Evolutionary conservation across 2,329 filamentous ascomycete species (phyloP).

Genomic region (Cladorrhinum sp.): DNA sequence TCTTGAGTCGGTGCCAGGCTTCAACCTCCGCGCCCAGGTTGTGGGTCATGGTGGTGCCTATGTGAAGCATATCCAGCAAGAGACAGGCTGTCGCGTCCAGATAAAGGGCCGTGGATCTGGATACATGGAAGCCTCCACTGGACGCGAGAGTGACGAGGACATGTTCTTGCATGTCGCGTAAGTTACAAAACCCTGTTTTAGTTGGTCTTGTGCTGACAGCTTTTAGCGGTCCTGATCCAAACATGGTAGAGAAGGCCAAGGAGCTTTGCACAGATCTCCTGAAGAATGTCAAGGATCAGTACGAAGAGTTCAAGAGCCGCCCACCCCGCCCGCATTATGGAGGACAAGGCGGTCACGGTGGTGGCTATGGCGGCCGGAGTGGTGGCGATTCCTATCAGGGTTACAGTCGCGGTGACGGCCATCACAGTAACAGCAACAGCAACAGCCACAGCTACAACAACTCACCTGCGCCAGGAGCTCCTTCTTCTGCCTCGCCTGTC

Average conservation of each 20-base stretch:
- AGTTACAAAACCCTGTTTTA: constrained; percentile 34
- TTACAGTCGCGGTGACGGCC: constrained; percentile 39
- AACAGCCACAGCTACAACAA: constrained; percentile 38
- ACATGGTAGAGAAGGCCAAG: constrained; percentile 82
- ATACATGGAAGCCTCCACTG: constrained; percentile 86
- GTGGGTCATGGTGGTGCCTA: constrained; percentile 92
- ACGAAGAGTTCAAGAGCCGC: constrained; percentile 84
- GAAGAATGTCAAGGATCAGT: constrained; percentile 80
- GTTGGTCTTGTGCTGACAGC: constrained; percentile 33
- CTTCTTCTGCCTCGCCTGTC: constrained; percentile 39
- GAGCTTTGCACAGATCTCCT: constrained; percentile 86
- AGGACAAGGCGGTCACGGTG: constrained; percentile 43
- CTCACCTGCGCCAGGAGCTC: constrained; percentile 38
- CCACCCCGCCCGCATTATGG: constrained; percentile 63
- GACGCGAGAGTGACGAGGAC: constrained; percentile 85
- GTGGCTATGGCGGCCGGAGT: constrained; percentile 28
- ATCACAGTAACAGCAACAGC: constrained; percentile 36
- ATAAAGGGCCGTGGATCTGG: constrained; percentile 97
- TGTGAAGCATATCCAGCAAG: constrained; percentile 96
- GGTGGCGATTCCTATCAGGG: constrained; percentile 28
- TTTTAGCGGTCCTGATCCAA: constrained; percentile 75
- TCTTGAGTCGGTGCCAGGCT: constrained; percentile 87
- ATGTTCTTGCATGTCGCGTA: constrained; percentile 98
- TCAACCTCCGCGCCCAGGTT: constrained; percentile 93
- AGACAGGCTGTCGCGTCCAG: constrained; percentile 92